phyloP scores from a whole-genome alignment of 441 rosid species.

The Euphorbia schlechtendalii region DNA sequence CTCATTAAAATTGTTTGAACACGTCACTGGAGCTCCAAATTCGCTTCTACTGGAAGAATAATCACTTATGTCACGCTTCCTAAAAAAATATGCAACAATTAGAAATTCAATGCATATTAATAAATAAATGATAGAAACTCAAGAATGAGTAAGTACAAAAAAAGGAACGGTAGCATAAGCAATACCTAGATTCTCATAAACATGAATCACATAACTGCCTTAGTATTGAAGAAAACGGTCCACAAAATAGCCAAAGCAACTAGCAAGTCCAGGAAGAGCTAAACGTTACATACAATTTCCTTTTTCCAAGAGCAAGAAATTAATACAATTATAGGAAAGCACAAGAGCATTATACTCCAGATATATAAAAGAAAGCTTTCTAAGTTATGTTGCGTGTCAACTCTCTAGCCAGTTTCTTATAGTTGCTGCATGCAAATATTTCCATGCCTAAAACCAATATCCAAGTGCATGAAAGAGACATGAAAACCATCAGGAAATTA shows the following conservation, averaged over 20 bases:
- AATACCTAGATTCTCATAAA: background rate
- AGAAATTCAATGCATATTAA: conserved; percentile 19
- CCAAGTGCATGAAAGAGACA: background rate
- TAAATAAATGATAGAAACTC: background rate
- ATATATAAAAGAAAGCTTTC: background rate
- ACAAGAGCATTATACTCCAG: background rate
- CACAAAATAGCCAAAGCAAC: conserved; percentile 3
- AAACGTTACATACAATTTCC: background rate
- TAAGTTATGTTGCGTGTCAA: background rate
- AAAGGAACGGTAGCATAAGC: background rate
- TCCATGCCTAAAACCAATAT: background rate
- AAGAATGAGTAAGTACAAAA: background rate
- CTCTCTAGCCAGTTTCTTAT: background rate
- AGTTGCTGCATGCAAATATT: background rate
- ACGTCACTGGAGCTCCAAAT: conserved; percentile 42
- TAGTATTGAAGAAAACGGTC: too few species aligned
- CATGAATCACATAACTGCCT: background rate
- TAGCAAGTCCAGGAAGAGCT: background rate
- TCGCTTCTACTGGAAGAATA: conserved; percentile 47
- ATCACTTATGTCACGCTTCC: conserved; percentile 46
- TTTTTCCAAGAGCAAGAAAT: background rate
- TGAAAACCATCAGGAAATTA: background rate
- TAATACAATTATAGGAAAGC: background rate
- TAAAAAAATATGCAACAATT: conserved; percentile 34
- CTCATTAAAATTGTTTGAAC: conserved; percentile 35